phyloP scores from a whole-genome alignment of 2,329 filamentous ascomycete species.

The Decorospora gaudefroyi region DNA sequence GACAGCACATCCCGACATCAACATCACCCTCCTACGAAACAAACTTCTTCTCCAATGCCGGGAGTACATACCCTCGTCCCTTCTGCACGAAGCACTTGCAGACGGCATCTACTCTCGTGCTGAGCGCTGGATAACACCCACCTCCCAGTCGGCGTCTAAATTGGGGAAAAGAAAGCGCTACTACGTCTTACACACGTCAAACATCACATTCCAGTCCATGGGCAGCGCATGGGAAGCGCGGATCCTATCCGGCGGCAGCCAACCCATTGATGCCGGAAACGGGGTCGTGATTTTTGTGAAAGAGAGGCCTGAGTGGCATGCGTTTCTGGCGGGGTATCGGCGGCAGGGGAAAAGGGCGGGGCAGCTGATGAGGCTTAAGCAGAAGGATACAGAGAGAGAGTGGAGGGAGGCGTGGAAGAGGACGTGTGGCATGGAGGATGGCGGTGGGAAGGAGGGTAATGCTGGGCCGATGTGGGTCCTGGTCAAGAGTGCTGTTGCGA shows the following conservation, averaged over 20 bases:
- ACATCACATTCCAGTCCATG: conserved; percentile 25
- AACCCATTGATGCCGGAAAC: conserved; percentile 33
- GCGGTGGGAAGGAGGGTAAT: conserved; percentile 27
- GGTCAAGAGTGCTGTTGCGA: conserved; percentile 31
- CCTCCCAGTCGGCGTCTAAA: conserved; percentile 19
- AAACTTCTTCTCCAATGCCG: conserved; percentile 34
- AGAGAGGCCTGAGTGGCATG: conserved; percentile 30
- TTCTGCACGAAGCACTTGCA: conserved; percentile 28
- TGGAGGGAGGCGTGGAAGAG: conserved; percentile 34
- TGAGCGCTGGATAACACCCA: conserved; percentile 31
- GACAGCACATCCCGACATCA: conserved; percentile 32
- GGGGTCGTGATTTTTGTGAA: conserved; percentile 33
- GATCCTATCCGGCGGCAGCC: conserved; percentile 24
- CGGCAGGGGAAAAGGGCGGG: conserved; percentile 29
- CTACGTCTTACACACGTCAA: conserved; percentile 29
- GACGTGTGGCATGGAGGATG: conserved; percentile 30
- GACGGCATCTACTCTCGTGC: conserved; percentile 33
- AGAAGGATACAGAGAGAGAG: conserved; percentile 27
- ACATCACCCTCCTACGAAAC: conserved; percentile 33
- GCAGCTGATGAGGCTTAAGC: conserved; percentile 25
- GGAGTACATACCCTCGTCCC: conserved; percentile 20
- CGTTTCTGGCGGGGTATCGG: conserved; percentile 31
- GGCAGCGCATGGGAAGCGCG: conserved; percentile 32
- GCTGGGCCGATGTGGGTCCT: conserved; percentile 37
- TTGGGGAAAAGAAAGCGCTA: conserved; percentile 30